Evolutionary conservation across 176 grass and related monocot species (phyloP).

Genomic region (Oryza meridionalis): DNA sequence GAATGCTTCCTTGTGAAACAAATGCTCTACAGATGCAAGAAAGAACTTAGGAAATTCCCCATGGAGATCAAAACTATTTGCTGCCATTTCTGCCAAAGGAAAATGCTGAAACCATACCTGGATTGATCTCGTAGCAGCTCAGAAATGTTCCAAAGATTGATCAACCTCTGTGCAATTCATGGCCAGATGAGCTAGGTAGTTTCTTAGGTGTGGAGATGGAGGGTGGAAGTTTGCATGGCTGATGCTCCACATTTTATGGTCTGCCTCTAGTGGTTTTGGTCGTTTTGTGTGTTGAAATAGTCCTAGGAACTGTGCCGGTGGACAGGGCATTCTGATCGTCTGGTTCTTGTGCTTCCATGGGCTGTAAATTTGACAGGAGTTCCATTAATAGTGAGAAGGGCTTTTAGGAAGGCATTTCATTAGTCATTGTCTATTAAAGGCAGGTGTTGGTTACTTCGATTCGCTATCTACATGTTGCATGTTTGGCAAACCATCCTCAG

Average conservation of each 20-base stretch:
- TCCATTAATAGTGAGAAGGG: slow-evolving; percentile 38
- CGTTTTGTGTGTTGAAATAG: slow-evolving; percentile 15
- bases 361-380: slow-evolving; percentile 8
- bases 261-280: not conserved
- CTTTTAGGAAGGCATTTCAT: not conserved
- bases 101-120: slow-evolving; percentile 5
- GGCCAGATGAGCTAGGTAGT: not conserved
- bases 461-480: not conserved
- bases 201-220: not conserved
- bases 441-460: not conserved
- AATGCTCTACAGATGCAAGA: slow-evolving; percentile 6
- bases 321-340: not conserved
- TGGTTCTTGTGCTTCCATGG: slow-evolving; percentile 30
- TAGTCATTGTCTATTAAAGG: not conserved
- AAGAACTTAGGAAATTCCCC: not conserved
- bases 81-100: not conserved
- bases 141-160: not conserved
- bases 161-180: slow-evolving; percentile 19
- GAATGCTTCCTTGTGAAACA: not conserved
- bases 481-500: not conserved
- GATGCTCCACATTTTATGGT: slow-evolving; percentile 30
- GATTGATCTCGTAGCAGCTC: not conserved
- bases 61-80: not conserved
- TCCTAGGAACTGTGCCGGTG: not conserved
- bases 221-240: not conserved